Percentiles rank a stretch among this genome's conserved stretches.
phyloP scores from a whole-genome alignment of 2,329 filamentous ascomycete species.

The Xylariaceae sp. region DNA sequence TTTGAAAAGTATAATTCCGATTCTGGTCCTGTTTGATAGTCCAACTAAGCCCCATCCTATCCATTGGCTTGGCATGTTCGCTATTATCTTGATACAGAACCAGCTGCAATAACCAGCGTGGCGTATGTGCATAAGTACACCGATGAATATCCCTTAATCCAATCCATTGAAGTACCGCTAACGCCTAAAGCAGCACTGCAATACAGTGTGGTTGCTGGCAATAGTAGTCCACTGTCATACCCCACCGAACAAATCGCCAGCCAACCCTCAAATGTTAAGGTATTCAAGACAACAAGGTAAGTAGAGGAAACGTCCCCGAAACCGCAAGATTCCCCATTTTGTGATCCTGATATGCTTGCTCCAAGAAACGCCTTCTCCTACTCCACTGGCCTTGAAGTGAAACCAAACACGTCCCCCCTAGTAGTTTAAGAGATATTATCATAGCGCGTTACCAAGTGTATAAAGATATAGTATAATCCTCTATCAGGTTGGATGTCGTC shows the following conservation, averaged over 20 bases:
- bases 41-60: not conserved
- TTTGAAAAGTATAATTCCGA: conserved; percentile 12
- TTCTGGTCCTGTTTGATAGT: not conserved
- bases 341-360: conserved; percentile 24
- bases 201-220: conserved; percentile 14
- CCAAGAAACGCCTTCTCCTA: conserved; percentile 20
- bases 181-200: conserved; percentile 21
- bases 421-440: conserved; percentile 33
- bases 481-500: conserved; percentile 12
- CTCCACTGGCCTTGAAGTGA: conserved; percentile 12
- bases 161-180: conserved; percentile 16
- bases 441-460: conserved; percentile 32
- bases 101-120: not conserved
- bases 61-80: not conserved
- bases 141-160: conserved; percentile 1
- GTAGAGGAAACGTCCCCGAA: conserved; percentile 9
- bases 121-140: too few species aligned
- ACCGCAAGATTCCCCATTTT: conserved; percentile 22
- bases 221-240: conserved; percentile 12
- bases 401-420: conserved; percentile 25
- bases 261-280: conserved; percentile 6
- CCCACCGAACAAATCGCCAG: conserved; percentile 14
- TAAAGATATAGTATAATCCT: conserved; percentile 33
- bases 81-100: not conserved
- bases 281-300: conserved; percentile 13